These are phyloP conservation scores for Botryosphaeria agaves DNA, from an alignment of 2,329 filamentous ascomycete species.

Conservation along the genomic window DNA sequence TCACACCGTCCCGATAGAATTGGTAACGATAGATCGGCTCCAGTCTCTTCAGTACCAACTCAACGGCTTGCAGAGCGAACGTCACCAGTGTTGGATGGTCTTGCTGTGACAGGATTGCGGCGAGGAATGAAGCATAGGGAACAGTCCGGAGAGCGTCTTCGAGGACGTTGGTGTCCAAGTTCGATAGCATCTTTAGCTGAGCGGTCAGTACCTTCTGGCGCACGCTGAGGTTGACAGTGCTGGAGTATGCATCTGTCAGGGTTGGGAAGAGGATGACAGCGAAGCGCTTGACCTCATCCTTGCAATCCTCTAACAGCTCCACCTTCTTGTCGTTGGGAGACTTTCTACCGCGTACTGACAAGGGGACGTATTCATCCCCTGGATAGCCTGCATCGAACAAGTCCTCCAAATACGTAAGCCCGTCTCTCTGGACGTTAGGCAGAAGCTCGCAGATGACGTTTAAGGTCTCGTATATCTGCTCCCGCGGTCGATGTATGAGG, in stretches of 20 bases:
- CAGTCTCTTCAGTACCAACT: constrained; percentile 68
- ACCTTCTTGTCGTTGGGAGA: constrained; percentile 63
- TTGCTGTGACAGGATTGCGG: constrained; percentile 86
- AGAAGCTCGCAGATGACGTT: constrained; percentile 95
- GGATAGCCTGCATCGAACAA: constrained; percentile 31
- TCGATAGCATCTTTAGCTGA: constrained; percentile 96
- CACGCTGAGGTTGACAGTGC: constrained; percentile 87
- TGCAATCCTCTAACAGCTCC: constrained; percentile 68
- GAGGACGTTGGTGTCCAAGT: constrained; percentile 71
- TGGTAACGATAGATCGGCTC: constrained; percentile 87
- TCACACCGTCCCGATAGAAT: constrained; percentile 92
- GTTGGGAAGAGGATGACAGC: constrained; percentile 87
- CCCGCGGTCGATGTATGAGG: constrained; percentile 82
- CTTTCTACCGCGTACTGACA: constrained; percentile 30
- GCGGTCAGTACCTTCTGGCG: constrained; percentile 88
- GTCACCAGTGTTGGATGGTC: constrained; percentile 81
- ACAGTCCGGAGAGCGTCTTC: constrained; percentile 74
- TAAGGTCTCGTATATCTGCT: constrained; percentile 92
- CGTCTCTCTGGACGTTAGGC: constrained; percentile 49
- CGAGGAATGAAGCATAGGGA: constrained; percentile 88
- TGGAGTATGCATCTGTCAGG: constrained; percentile 90
- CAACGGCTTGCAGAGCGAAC: constrained; percentile 73
- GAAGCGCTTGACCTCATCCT: constrained; percentile 75
- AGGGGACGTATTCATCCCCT: constrained; percentile 24
- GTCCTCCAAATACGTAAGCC: constrained; percentile 32